Evolutionary conservation across 352 stramenopile genomes (phyloP).

Genomic region (Halophytophthora batemanensis): DNA sequence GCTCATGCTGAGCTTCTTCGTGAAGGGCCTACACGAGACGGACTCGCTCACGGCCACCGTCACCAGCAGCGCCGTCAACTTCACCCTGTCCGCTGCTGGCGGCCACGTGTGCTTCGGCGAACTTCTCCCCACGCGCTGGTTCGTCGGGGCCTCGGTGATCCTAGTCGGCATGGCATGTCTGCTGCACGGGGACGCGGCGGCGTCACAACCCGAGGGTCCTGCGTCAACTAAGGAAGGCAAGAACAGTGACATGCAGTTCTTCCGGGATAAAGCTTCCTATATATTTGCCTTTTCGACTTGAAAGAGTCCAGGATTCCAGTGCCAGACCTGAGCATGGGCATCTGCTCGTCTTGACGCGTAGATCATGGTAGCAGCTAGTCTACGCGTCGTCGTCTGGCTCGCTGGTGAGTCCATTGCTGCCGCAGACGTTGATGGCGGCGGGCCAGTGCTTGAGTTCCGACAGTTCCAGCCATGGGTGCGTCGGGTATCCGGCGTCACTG

Average conservation of each 20-base stretch:
- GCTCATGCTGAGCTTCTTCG: slow-evolving; percentile 81
- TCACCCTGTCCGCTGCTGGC: slow-evolving; percentile 63
- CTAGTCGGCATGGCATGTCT: slow-evolving; percentile 64
- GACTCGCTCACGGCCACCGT: slow-evolving; percentile 85
- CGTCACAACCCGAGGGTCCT: background rate
- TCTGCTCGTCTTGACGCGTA: too few relatives aligned
- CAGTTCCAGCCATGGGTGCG: slow-evolving; percentile 78
- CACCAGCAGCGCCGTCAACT: too few relatives aligned
- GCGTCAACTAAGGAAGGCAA: slow-evolving; percentile 9
- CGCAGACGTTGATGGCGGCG: slow-evolving; percentile 63
- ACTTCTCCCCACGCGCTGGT: slow-evolving; percentile 68
- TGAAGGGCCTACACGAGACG: slow-evolving; percentile 79
- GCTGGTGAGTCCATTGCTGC: slow-evolving; percentile 35
- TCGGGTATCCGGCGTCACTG: slow-evolving; percentile 54
- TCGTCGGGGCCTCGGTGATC: slow-evolving; percentile 69
- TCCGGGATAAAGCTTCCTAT: background rate
- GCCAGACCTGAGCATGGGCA: too few relatives aligned
- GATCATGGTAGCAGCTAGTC: background rate
- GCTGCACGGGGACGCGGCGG: slow-evolving; percentile 51
- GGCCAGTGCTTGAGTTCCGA: slow-evolving; percentile 78
- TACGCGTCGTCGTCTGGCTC: slow-evolving; percentile 19
- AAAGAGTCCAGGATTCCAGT: background rate
- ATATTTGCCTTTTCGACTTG: background rate
- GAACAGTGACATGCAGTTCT: slow-evolving; percentile 12
- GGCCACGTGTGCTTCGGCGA: slow-evolving; percentile 70